Base-by-base conservation (phyloP, 192 early-diverging fungal species). In the Coemansia aciculifera region DNA sequence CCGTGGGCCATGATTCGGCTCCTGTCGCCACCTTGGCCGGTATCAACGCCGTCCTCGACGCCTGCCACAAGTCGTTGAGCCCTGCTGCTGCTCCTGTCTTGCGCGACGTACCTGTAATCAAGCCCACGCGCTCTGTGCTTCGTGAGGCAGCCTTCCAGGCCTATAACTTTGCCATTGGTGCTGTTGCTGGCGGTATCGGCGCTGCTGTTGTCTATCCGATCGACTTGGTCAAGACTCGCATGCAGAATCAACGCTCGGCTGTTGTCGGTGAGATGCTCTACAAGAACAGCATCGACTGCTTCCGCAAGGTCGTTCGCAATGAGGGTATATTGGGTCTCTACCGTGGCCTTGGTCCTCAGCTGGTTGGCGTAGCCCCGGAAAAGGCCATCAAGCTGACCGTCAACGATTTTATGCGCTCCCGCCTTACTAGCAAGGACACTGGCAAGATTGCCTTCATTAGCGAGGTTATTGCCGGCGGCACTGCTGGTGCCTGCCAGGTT, bases 311-410 rank as follows among this genome's bases (percentile, higher is more conserved):
- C 21, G 68, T 97, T 46, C 89, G 87, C 76, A 94, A 94, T 70
- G 97, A 97, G 80, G 97, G 97, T 49, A 77, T 94, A 31, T 56
- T 81, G 46, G 97, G 94, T 43, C 86, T 99, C 32, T 99, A 99
- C 76, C 90, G 93, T 54, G 97, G 97, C 51, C 85, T 97, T 40
- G 86, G 92, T 27, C 96, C 96, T 49, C 95, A 97, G 78, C 87
- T 98, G 57, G 89, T 97, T 57, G 90, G 91, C 76, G 96, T 99
- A 52, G 97, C 97, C 5, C 97, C 97, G 6, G 97, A 99, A 73
- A 97, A 99, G 77, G 97, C 97, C 37, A 97, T 98, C 81, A 98
- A 98, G 83, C 75, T 98, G 73, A 97, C 97, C 6, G 89, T 98
- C 73, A 98, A 98, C 85, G 95, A 96, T 73, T 85, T 95, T 64